Conservation (phyloP, 768 basidiomycete genomes). For the Tricholomella constricta region DNA sequence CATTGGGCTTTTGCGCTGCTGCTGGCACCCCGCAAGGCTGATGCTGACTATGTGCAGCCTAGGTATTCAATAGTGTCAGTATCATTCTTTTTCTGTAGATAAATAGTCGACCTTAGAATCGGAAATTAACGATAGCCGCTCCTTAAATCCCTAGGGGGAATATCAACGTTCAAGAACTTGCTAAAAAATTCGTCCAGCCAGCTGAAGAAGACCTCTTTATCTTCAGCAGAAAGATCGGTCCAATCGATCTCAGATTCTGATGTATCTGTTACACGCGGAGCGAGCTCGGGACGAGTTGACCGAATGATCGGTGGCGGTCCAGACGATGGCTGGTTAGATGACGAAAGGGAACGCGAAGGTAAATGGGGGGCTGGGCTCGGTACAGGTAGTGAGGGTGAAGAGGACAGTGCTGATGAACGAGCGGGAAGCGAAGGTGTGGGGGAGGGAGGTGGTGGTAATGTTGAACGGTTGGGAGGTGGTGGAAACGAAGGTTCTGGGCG, state of each 20-base stretch:
- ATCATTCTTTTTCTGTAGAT: no score
- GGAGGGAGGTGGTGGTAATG: slow-evolving; percentile 10
- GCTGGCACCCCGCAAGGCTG: no score
- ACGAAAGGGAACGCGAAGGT: slow-evolving; percentile 14
- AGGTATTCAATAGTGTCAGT: no score
- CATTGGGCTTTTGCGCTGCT: no score
- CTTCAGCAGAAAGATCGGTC: slow-evolving; percentile 63
- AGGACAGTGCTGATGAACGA: slow-evolving; percentile 16
- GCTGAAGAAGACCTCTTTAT: slow-evolving; percentile 71
- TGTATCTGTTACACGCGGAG: slow-evolving; percentile 6
- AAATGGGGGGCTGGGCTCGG: slow-evolving; percentile 6
- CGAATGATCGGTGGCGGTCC: slow-evolving; percentile 36
- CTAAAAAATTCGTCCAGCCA: slow-evolving; percentile 86
- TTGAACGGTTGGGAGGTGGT: slow-evolving; percentile 19
- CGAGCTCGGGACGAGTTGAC: slow-evolving; percentile 32
- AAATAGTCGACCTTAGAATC: no score
- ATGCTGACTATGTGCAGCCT: no score
- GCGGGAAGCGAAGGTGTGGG: slow-evolving; percentile 13
- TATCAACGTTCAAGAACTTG: slow-evolving; percentile 36
- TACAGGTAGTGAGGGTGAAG: slow-evolving; percentile 15
- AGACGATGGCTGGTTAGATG: slow-evolving; percentile 27
- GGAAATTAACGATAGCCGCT: slow-evolving; percentile 3
- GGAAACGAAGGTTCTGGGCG: slow-evolving; percentile 28
- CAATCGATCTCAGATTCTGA: slow-evolving; percentile 54
- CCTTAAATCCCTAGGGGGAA: slow-evolving; percentile 12